phyloP scores from a whole-genome alignment of 163 green algal genomes.

The Prototheca cutis region DNA sequence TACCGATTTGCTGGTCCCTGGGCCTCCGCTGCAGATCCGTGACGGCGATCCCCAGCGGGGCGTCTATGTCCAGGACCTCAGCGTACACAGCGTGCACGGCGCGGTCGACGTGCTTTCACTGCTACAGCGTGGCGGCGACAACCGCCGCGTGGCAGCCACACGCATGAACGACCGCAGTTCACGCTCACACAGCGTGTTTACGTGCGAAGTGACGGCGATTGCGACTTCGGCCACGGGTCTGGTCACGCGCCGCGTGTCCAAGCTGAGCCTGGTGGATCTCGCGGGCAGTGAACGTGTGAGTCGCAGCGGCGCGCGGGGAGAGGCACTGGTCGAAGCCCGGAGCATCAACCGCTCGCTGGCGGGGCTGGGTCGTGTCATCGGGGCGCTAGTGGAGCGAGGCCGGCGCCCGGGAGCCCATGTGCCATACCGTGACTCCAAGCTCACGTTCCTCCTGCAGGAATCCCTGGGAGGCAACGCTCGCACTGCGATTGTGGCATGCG shows the following conservation, averaged over 20 bases:
- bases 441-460: slow-evolving; percentile 82
- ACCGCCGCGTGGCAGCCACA: slow-evolving; percentile 35
- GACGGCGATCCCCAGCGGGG: slow-evolving; percentile 25
- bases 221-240: slow-evolving; percentile 8
- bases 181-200: slow-evolving; percentile 57
- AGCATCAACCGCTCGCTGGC: slow-evolving; percentile 88
- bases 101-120: slow-evolving; percentile 19
- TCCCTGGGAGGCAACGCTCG: slow-evolving; percentile 42
- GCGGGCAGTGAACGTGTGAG: slow-evolving; percentile 38
- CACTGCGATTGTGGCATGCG: slow-evolving; percentile 73
- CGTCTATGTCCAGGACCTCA: slow-evolving; percentile 25
- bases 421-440: slow-evolving; percentile 68
- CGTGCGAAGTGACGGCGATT: slow-evolving; percentile 13
- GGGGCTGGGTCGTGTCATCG: slow-evolving; percentile 71
- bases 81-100: slow-evolving; percentile 14
- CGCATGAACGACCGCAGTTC: slow-evolving; percentile 50
- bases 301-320: slow-evolving; percentile 24
- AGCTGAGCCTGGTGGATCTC: slow-evolving; percentile 84
- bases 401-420: slow-evolving; percentile 46
- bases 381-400: slow-evolving; percentile 22
- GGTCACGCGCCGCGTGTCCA: slow-evolving; percentile 28
- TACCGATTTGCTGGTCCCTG: slow-evolving; percentile 38
- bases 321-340: slow-evolving; percentile 55
- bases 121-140: slow-evolving; percentile 22
- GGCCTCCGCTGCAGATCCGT: slow-evolving; percentile 24